Base-by-base conservation (phyloP, 2,329 filamentous ascomycete species). In the Penicillium sp. region DNA sequence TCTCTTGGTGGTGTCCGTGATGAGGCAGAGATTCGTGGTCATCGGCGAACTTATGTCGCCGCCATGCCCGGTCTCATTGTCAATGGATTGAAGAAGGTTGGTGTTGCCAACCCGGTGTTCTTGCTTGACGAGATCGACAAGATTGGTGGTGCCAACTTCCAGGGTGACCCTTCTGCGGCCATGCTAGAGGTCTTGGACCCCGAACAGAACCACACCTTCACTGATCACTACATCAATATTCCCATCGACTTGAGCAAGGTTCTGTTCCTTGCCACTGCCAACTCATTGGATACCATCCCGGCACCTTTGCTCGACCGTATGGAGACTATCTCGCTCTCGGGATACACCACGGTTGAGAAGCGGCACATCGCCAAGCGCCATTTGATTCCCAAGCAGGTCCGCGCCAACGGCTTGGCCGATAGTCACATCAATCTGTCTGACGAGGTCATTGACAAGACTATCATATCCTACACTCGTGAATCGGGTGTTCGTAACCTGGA, bases 51-150 rank as follows among this genome's bases (percentile, higher is more conserved):
- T 0, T 99, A 99, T 74, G 95, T 99, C 61, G 95, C 95, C 24
- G 95, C 95, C n/a, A 97, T 99, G 94, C 95, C 95, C 10, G 95
- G 95, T 58, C 83, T 98, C 59, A 91, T 99, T 62, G 93, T 98
- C 33, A 93, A 93, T 75, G 95, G 94, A 0, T 77, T 99, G 59
- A 93, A 95, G 80, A 99, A 98, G 81, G 94, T 96, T 35, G 94
- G 93, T 51, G 94, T 98, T 22, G 88, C 92, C 2, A 99, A 99
- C 74, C 95, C 95, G 0, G 94, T 99, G 60, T 91, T 99, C 80
- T 81, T 99, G 50, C 88, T 99, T 13, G 95, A 99, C 73, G 95
- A 99, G 81, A 97, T 99, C 69, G 95, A 99, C 83, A 99, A 99
- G 83, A 86, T 99, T 64, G 93, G 93, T 65, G 88, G 89, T 62